Conservation (phyloP, 768 basidiomycete species). For the Termitomyces sp. region DNA sequence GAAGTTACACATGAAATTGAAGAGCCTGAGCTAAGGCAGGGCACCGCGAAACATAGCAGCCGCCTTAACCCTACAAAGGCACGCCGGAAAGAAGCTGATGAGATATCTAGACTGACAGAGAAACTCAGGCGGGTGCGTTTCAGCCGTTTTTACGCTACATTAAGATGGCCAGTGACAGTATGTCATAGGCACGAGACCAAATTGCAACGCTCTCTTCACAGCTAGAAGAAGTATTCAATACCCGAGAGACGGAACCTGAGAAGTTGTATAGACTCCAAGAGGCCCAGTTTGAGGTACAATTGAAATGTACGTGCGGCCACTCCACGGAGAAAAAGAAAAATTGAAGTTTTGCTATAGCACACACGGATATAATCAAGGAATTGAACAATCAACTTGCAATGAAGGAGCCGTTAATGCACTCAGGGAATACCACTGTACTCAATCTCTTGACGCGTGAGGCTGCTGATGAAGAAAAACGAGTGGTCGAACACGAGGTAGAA, state of each 20-base stretch:
- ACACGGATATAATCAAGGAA: constrained; percentile 49
- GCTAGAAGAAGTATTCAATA: constrained; percentile 51
- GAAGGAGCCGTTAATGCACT: constrained; percentile 46
- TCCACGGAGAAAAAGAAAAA: not conserved
- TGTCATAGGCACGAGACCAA: constrained; percentile 32
- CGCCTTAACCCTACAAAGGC: constrained; percentile 1
- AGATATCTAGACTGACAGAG: constrained; percentile 15
- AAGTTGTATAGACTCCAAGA: constrained; percentile 41
- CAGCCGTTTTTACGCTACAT: not conserved
- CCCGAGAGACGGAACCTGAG: constrained; percentile 66
- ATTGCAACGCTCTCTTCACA: constrained; percentile 44
- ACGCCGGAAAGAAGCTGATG: constrained; percentile 5
- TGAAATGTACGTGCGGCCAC: constrained; percentile 35
- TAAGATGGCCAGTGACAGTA: not conserved
- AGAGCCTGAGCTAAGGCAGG: not conserved
- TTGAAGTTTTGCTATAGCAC: constrained; percentile 31
- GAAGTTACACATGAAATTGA: constrained; percentile 13
- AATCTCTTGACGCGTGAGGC: constrained; percentile 71
- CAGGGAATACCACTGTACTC: constrained; percentile 44
- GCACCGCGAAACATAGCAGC: constrained; percentile 9
- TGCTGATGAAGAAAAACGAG: constrained; percentile 62
- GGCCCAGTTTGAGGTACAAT: constrained; percentile 43
- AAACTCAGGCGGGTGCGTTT: constrained; percentile 21
- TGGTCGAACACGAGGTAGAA: constrained; percentile 40
- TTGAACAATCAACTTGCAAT: constrained; percentile 49